Conservation (phyloP, 257 asterid species). For the Ocimum tenuiflorum region DNA sequence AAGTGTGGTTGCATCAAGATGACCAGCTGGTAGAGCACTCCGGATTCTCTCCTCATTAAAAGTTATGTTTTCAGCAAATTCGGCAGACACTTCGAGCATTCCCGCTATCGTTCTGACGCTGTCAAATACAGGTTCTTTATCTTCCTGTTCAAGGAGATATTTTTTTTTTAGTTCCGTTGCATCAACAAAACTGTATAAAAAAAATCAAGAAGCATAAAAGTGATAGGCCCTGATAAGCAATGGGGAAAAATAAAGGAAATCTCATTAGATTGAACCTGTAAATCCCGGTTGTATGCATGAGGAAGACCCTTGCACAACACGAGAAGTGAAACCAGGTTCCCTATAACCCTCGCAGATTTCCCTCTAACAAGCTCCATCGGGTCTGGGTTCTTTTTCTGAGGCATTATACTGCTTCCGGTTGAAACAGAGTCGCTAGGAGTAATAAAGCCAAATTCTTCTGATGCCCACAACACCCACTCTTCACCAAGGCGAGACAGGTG, state of each 20-base stretch:
- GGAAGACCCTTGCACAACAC: conserved; percentile 99
- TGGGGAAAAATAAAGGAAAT: background rate
- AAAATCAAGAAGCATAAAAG: background rate
- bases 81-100: conserved; percentile 97
- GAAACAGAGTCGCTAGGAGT: conserved; percentile 95
- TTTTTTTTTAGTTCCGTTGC: too few species aligned
- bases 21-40: conserved; percentile 88
- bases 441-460: conserved; percentile 91
- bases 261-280: conserved; percentile 49
- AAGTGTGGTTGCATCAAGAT: conserved; percentile 95
- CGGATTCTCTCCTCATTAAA: conserved; percentile 60
- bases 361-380: conserved; percentile 99
- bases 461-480: conserved; percentile 99
- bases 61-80: conserved; percentile 77
- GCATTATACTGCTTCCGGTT: conserved; percentile 99
- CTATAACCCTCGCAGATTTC: conserved; percentile 89
- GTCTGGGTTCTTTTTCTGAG: conserved; percentile 98
- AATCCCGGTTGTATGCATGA: conserved; percentile 94
- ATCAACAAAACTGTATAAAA: background rate
- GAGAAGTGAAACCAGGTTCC: conserved; percentile 89
- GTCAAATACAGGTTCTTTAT: conserved; percentile 94
- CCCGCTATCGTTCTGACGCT: conserved; percentile 79
- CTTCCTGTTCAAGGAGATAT: conserved; percentile 54
- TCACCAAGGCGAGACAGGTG: conserved; percentile 98
- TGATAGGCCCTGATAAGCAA: background rate